Percentiles rank a stretch among this genome's conserved stretches.
These are phyloP conservation scores for Scutellaria galericulata DNA, from an alignment of 257 asterid genomes.

Conservation along the genomic window DNA sequence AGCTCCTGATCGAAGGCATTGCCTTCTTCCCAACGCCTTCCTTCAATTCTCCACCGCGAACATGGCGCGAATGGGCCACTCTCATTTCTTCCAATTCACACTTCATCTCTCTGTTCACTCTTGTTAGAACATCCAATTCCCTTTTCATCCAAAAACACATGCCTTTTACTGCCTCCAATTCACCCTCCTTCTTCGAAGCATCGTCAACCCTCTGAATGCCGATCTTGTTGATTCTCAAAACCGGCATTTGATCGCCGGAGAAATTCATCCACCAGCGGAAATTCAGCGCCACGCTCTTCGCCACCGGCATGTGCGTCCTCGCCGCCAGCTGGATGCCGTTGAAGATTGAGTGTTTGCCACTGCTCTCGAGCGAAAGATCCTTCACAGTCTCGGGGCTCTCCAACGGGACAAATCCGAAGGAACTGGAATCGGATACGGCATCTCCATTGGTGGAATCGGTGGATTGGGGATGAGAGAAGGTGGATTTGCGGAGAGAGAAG, in stretches of 20 bases:
- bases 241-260: constrained; percentile 66
- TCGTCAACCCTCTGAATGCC: constrained; percentile 64
- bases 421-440: constrained; percentile 35
- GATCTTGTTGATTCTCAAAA: constrained; percentile 66
- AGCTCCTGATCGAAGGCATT: constrained; percentile 40
- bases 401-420: constrained; percentile 69
- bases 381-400: constrained; percentile 54
- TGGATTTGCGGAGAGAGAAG: constrained; percentile 71
- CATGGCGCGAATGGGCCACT: constrained; percentile 29
- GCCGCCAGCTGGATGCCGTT: constrained; percentile 66
- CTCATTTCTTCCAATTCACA: constrained; percentile 61
- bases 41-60: constrained; percentile 26
- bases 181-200: constrained; percentile 37
- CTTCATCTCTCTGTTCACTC: constrained; percentile 70
- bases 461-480: constrained; percentile 45
- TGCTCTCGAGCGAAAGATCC: constrained; percentile 48
- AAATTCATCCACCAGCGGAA: constrained; percentile 77
- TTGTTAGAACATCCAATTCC: constrained; percentile 65
- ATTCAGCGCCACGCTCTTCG: constrained; percentile 51
- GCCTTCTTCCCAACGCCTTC: constrained; percentile 44
- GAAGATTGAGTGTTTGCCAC: constrained; percentile 49
- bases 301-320: constrained; percentile 63
- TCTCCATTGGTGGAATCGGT: constrained; percentile 38
- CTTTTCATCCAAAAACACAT: constrained; percentile 78
- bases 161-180: constrained; percentile 60